Percentiles rank a stretch among this genome's conserved stretches.
phyloP scores from a whole-genome alignment of 1,139 yeast species.

The Arxiozyma heterogenica region DNA sequence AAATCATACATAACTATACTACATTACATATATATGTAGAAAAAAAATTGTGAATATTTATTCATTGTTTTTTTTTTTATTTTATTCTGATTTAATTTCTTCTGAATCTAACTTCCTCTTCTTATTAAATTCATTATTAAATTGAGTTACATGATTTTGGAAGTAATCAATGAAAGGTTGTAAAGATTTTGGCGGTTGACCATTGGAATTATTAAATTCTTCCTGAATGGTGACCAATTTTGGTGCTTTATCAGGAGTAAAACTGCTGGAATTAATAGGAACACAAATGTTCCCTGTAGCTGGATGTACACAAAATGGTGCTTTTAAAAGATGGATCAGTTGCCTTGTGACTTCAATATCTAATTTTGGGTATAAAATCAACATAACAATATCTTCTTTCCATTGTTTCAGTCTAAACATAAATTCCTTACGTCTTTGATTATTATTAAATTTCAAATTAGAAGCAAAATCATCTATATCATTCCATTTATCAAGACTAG shows the following conservation, averaged over 20 bases:
- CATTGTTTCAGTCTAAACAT: slow-evolving; percentile 42
- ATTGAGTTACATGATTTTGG: slow-evolving; percentile 47
- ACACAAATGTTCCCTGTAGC: slow-evolving; percentile 97
- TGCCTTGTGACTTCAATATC: slow-evolving; percentile 91
- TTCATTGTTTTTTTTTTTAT: not conserved
- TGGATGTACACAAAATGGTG: slow-evolving; percentile 98
- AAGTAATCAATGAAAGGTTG: slow-evolving; percentile 71
- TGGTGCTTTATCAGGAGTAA: slow-evolving; percentile 77
- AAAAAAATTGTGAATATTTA: not conserved
- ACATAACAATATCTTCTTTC: slow-evolving; percentile 75
- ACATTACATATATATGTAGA: no score
- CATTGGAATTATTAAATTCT: slow-evolving; percentile 40
- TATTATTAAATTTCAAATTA: slow-evolving; percentile 41
- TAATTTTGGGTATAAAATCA: slow-evolving; percentile 78
- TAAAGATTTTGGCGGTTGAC: slow-evolving; percentile 64
- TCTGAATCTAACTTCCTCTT: slow-evolving; percentile 34
- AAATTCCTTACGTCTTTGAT: slow-evolving; percentile 22
- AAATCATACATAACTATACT: not conserved
- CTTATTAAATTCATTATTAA: slow-evolving; percentile 26
- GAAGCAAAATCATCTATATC: slow-evolving; percentile 53
- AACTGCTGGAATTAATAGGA: slow-evolving; percentile 53
- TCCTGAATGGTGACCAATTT: slow-evolving; percentile 50
- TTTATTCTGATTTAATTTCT: slow-evolving; percentile 1
- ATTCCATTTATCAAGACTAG: slow-evolving; percentile 63
- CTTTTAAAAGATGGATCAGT: slow-evolving; percentile 81